Percentiles rank a stretch among this genome's conserved stretches.
Evolutionary conservation across 1,284 basidiomycete genomes (phyloP).

Genomic region (Mycena citricolor): DNA sequence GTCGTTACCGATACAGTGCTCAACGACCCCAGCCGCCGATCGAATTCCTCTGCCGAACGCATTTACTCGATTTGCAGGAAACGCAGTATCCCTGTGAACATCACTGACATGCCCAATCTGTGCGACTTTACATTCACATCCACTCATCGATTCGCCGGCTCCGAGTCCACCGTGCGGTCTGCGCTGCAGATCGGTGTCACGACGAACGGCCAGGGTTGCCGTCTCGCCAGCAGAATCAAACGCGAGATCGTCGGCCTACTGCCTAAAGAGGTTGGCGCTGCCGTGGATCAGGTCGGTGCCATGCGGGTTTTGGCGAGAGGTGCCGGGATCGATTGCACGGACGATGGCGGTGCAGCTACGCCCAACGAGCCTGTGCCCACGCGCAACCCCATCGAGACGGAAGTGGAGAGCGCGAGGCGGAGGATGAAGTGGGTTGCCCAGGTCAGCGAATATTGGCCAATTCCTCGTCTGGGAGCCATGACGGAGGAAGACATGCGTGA

Average conservation of each 20-base stretch:
- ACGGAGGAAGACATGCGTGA: slow-evolving; percentile 66
- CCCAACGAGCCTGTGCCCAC: slow-evolving; percentile 83
- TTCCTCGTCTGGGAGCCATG: slow-evolving; percentile 75
- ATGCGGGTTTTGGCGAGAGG: slow-evolving; percentile 65
- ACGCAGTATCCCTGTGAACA: slow-evolving; percentile 78
- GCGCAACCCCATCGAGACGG: slow-evolving; percentile 46
- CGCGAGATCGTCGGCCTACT: slow-evolving; percentile 82
- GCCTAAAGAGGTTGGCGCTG: slow-evolving; percentile 73
- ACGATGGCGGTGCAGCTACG: slow-evolving; percentile 59
- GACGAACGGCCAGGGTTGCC: slow-evolving; percentile 90
- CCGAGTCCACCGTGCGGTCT: slow-evolving; percentile 46
- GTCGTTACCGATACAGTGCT: slow-evolving; percentile 76
- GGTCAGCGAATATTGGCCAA: slow-evolving; percentile 92
- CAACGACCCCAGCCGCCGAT: slow-evolving; percentile 41
- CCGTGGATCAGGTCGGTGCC: slow-evolving; percentile 75
- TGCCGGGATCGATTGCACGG: slow-evolving; percentile 35
- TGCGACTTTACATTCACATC: slow-evolving; percentile 92
- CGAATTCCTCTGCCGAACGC: slow-evolving; percentile 48
- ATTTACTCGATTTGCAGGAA: slow-evolving; percentile 55
- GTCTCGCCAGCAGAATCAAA: slow-evolving; percentile 78
- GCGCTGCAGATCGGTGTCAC: slow-evolving; percentile 86
- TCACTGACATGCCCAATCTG: slow-evolving; percentile 82
- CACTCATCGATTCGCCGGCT: slow-evolving; percentile 76
- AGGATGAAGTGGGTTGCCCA: slow-evolving; percentile 89
- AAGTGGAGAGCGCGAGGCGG: slow-evolving; percentile 52